Evolutionary conservation across 1,139 yeast species (phyloP), one percentile per base, ranked within the genome.

Genomic region (Saccharomyces hybrid): DNA sequence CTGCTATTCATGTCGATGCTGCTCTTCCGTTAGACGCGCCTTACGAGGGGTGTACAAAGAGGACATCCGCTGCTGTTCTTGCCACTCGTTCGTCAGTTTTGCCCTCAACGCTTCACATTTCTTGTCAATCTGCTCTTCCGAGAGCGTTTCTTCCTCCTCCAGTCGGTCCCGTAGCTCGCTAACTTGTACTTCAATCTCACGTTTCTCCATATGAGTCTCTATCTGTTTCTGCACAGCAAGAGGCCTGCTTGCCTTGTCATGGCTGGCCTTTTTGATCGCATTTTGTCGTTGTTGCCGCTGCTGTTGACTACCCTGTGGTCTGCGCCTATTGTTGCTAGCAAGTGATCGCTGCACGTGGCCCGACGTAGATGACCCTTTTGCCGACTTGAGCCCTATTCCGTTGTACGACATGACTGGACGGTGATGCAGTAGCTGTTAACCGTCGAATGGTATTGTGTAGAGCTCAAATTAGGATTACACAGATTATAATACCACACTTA

Each of bases 321-420:
- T 38, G 44, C 44, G 44, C 16, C 49, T 49, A 14, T 42, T 46
- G n/a, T 53, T 55, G 23, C 53, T 49, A 1, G 63, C 68, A 32
- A 62, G 51, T 5, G 69, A 64, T 46, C 56, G 55, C 53, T 66
- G 67, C 4, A 67, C 56, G 49, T 64, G 65, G 5, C 71, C 71
- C 0, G 70, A 66, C 1, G 71, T 67, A n/a, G 65, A 54, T 4
- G 68, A 63, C 3, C 71, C 71, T 52, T 67, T 67, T 3, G 71
- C 69, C 49, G 63, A 60, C 28, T 59, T 56, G 16, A 67, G 51
- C 2, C 71, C 71, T n/a, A 67, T 57, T 20, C 67, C 66, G 46
- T 61, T 60, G 32, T 62, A 64, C 20, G 66, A 63, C 68, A 61
- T 61, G 20, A 8, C 25, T 27, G 13, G 13, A n/a, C 13, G 14